Base-by-base conservation (phyloP, 1,284 basidiomycete species). In the Papiliotrema nemorosa region DNA sequence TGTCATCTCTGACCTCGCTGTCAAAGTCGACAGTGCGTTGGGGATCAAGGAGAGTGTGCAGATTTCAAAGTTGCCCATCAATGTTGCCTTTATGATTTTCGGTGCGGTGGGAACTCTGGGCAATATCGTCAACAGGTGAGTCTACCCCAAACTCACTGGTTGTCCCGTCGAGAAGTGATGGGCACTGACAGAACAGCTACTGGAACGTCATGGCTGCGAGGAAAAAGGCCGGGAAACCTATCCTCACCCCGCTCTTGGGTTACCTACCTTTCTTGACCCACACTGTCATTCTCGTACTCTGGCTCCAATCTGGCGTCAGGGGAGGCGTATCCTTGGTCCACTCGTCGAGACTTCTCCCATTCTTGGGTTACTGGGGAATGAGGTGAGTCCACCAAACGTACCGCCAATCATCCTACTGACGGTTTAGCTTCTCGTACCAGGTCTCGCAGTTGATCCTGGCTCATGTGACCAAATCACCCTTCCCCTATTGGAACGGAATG, bases 391-490 rank as follows among this genome's bases (percentile, higher is more conserved):
- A 1, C 22, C 4, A 21, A 3, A 27, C 9, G n/a, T 16, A 35
- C 35, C 18, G 4, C 25, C 9, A 34, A 34, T 12, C 20, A 35
- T 24, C 25, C 36, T 29, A 6, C n/a, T 36, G 33, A 27, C 24
- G 22, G 41, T 22, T 3, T 22, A 71, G 72, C 38, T 76, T 77
- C 56, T 76, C 78, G 3, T 79, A 81, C 64, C 76, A 80, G 65
- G 93, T 97, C 39, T 90, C 90, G 33, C 79, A 88, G 59, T 87
- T 97, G 76, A 97, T 97, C 68, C 77, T 97, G 31, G 90, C 92
- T 0, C 94, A 98, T 73, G 84, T 97, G 36, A 93, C 91, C 45
- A 84, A 84, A 58, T 80, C 81, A 35, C 78, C 84, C 5, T 96
- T 97, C 78, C 93, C 93, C 0, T 80, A 81, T 70, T 92, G 86